Percentiles rank a stretch among this genome's conserved stretches.
Evolutionary conservation across 148 eudicot genomes (phyloP).

Genomic region (Tetragonia tetragonoides): DNA sequence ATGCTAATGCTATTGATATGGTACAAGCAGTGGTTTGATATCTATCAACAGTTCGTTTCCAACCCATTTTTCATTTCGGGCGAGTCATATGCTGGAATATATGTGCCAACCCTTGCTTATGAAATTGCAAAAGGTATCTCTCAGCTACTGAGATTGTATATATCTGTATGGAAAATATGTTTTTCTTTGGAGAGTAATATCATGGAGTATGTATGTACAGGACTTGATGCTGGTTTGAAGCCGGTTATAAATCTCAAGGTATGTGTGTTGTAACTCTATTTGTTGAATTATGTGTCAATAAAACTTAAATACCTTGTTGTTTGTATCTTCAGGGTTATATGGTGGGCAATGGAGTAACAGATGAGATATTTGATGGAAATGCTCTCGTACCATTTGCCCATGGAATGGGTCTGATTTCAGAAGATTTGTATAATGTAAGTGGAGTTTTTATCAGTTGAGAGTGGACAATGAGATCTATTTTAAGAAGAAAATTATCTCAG

Average conservation of each 20-base stretch:
- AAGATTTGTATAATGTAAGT: slow-evolving; percentile 61
- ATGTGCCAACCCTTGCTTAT: slow-evolving; percentile 84
- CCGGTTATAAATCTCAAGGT: slow-evolving; percentile 86
- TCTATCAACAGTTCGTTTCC: slow-evolving; percentile 64
- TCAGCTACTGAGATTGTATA: neutral
- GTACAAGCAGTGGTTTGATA: slow-evolving; percentile 68
- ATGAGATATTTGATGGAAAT: slow-evolving; percentile 75
- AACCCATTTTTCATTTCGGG: slow-evolving; percentile 87
- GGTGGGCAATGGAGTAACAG: slow-evolving; percentile 96
- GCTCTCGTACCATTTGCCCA: slow-evolving; percentile 89
- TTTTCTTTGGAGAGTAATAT: neutral
- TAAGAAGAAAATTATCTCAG: no score
- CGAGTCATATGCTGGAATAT: slow-evolving; percentile 95
- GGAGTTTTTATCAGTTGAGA: no score
- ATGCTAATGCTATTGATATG: slow-evolving; percentile 1
- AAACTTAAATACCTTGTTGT: neutral
- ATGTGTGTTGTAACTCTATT: neutral
- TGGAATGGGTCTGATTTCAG: slow-evolving; percentile 95
- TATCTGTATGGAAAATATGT: neutral
- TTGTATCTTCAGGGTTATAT: slow-evolving; percentile 72
- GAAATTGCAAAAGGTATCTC: slow-evolving; percentile 77
- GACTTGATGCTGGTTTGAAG: slow-evolving; percentile 70
- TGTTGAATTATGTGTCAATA: neutral
- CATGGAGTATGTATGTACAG: slow-evolving; percentile 26
- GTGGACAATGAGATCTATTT: no score